Conservation (phyloP, 352 stramenopile genomes). For the Phytophthora pseudosyringae region DNA sequence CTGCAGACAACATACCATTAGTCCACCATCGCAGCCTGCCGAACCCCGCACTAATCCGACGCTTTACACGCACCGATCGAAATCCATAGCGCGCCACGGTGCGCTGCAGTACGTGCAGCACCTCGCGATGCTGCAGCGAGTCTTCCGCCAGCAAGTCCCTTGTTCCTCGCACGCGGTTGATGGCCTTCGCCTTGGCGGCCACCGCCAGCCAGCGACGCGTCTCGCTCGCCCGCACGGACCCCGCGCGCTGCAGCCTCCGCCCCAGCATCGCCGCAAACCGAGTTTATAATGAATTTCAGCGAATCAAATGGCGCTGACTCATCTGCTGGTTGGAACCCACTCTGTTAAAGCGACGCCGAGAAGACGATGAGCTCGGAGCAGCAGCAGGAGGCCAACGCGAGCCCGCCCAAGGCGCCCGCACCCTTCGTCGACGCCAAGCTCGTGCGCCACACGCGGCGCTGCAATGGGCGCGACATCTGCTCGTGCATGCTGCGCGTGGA, state of each 20-base stretch:
- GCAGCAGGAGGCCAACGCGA: background rate
- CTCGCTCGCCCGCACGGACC: background rate
- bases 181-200: slow-evolving; percentile 33
- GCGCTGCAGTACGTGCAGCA: slow-evolving; percentile 61
- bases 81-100: slow-evolving; percentile 81
- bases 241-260: slow-evolving; percentile 4
- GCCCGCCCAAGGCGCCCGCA: background rate
- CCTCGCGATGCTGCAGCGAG: slow-evolving; percentile 65
- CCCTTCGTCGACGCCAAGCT: slow-evolving; percentile 18
- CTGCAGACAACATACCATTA: slow-evolving; percentile 26
- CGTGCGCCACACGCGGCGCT: slow-evolving; percentile 65
- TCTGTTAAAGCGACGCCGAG: slow-evolving; percentile 11
- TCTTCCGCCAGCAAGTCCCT: slow-evolving; percentile 75
- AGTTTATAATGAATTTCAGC: slow-evolving; percentile 16
- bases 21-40: background rate
- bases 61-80: slow-evolving; percentile 47
- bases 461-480: slow-evolving; percentile 68
- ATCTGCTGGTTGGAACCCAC: slow-evolving; percentile 6
- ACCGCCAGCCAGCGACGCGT: slow-evolving; percentile 34
- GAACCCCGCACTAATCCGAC: background rate
- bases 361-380: slow-evolving; percentile 23
- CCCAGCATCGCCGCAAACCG: slow-evolving; percentile 13
- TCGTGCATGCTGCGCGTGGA: slow-evolving; percentile 73
- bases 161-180: slow-evolving; percentile 77
- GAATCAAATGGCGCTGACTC: slow-evolving; percentile 15